phyloP scores from a whole-genome alignment of 176 grass and related monocot species.

The Ensete ventricosum region DNA sequence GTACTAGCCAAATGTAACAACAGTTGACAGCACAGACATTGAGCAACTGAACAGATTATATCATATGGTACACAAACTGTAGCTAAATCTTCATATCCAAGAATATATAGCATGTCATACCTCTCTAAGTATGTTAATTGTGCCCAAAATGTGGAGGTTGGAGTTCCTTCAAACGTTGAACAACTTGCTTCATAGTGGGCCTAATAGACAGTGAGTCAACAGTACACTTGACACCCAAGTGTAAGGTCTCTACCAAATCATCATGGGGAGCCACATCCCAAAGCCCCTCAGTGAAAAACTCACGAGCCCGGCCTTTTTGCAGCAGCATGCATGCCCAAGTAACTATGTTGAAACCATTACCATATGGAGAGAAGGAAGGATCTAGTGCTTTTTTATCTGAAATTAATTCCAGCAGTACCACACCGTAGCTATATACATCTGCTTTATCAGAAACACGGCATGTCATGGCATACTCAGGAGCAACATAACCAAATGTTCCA shows the following conservation, averaged over 20 bases:
- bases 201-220: slow-evolving; percentile 74
- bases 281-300: slow-evolving; percentile 89
- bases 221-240: slow-evolving; percentile 85
- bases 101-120: neutral
- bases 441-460: slow-evolving; percentile 97
- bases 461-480: slow-evolving; percentile 95
- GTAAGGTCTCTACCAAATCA: slow-evolving; percentile 83
- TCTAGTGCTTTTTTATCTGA: slow-evolving; percentile 89
- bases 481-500: slow-evolving; percentile 93
- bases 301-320: slow-evolving; percentile 68
- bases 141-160: slow-evolving; percentile 40
- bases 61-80: neutral
- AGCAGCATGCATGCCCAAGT: slow-evolving; percentile 92
- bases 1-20: neutral
- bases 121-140: neutral
- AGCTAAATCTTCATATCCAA: neutral
- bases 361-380: slow-evolving; percentile 92
- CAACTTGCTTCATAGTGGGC: slow-evolving; percentile 97
- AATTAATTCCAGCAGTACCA: slow-evolving; percentile 83
- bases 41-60: neutral
- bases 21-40: neutral
- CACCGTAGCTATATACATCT: slow-evolving; percentile 94
- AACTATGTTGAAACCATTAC: slow-evolving; percentile 98
- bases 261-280: slow-evolving; percentile 85
- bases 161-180: slow-evolving; percentile 74